Evolutionary conservation across 139 green algal species (phyloP), one percentile per base, ranked within the genome.

Genomic region (Chlamydomonas sp.): DNA sequence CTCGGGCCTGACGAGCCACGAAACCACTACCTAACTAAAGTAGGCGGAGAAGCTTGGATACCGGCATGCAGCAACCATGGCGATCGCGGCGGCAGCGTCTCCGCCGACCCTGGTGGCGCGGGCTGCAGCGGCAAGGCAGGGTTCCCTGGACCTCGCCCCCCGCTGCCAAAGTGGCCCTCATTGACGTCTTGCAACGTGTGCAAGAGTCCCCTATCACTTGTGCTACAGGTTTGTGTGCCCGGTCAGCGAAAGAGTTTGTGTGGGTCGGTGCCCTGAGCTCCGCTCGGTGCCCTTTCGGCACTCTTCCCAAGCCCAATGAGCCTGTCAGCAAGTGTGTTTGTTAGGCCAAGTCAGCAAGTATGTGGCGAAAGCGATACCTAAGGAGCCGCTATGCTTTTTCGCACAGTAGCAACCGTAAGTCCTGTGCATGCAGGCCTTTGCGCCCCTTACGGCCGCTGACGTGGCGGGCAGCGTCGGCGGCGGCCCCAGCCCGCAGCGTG

Each of bases 171-270:
- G 58, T 86, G 82, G 82, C 6, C 12, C 18, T 9, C 1, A 4
- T 58, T 71, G 0, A 4, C 71, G 2, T 58, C 4, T 0, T 96
- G 94, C 84, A 49, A 61, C 60, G 89, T 81, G 0, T 96, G 94
- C 79, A 80, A 77, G 16, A 69, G 17, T 6, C 68, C 74, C 0
- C 58, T 96, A 77, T 89, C 89, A 3, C 84, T 95, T 16, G 79
- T 96, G 7, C 68, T 96, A 14, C 92, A 96, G 92, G 93, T 89
- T 57, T 6, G 79, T 60, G 6, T 77, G 81, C n/a, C n/a, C 15
- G 4, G 57, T 60, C 64, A 17, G 16, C 4, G 31, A 17, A 60
- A 49, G 31, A 49, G 31, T 49, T 49, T 49, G 31, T 49, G 31
- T 49, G 31, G 31, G 31, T 49, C 31, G 31, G 31, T 49, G 31